Conservation (phyloP, 176 grass and related monocot genomes). For the Phoenix roebelenii region DNA sequence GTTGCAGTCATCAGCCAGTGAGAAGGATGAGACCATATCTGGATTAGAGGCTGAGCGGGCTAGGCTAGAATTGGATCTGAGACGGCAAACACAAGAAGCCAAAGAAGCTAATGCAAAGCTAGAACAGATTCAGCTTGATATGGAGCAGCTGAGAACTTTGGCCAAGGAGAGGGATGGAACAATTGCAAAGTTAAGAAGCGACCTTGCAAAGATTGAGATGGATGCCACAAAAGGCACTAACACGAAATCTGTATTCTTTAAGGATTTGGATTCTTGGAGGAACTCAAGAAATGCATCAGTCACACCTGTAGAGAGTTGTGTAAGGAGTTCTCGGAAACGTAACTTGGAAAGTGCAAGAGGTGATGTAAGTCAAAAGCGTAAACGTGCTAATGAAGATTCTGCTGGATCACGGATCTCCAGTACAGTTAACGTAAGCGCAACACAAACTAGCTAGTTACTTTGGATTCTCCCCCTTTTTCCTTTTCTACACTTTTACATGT, state of each 20-base stretch:
- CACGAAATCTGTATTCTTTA: slow-evolving; percentile 23
- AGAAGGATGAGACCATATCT: slow-evolving; percentile 21
- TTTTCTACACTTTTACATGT: neutral
- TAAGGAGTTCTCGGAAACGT: neutral
- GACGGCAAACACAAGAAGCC: slow-evolving; percentile 8
- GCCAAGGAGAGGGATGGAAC: slow-evolving; percentile 24
- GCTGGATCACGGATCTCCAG: slow-evolving; percentile 6
- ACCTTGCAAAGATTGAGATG: slow-evolving; percentile 16
- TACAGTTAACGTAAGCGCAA: slow-evolving; percentile 40
- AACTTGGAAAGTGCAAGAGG: slow-evolving; percentile 5
- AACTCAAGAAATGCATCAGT: slow-evolving; percentile 10
- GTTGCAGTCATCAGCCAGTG: slow-evolving; percentile 3
- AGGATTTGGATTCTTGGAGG: slow-evolving; percentile 5
- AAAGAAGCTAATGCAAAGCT: slow-evolving; percentile 24
- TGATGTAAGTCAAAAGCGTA: slow-evolving; percentile 32
- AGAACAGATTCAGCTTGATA: slow-evolving; percentile 21
- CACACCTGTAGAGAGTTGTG: slow-evolving; percentile 2
- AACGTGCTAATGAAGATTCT: slow-evolving; percentile 14
- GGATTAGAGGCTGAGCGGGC: slow-evolving; percentile 1
- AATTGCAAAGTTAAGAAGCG: slow-evolving; percentile 23
- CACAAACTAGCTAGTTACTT: slow-evolving; percentile 4
- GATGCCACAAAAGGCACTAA: slow-evolving; percentile 1
- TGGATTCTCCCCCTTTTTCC: neutral
- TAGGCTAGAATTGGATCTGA: slow-evolving; percentile 3
- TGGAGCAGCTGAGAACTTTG: slow-evolving; percentile 20